Evolutionary conservation across 2,329 filamentous ascomycete genomes (phyloP), one percentile per base, ranked within the genome.

Genomic region (Ophiostoma sp.): DNA sequence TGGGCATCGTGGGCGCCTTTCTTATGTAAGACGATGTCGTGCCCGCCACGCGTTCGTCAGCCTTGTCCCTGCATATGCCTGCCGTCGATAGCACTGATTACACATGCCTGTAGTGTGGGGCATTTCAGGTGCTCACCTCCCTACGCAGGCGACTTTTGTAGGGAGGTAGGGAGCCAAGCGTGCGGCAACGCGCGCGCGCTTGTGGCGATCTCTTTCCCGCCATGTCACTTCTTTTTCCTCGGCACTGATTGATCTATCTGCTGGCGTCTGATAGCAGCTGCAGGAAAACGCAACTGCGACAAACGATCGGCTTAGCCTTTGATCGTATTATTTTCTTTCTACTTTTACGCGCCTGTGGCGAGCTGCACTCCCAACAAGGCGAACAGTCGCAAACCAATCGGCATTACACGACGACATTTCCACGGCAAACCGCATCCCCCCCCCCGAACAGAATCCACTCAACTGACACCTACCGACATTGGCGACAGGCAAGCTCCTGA

Each of bases 121-220:
- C 55, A 18, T 60, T 38, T 55, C 49, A 55, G 49, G 49, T 18
- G 49, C 49, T 14, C 27, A 40, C 55, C 27, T 18, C 55, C 55
- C 55, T 60, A 60, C 55, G 38, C 55, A 18, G 55, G 55, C 55
- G 55, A 27, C 55, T 18, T 18, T 12, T 38, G 12, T 27, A 60
- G 27, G 27, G 27, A 27, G 27, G 27, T 27, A 27, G 27, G 27
- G 27, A 27, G 8, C 18, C 49, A 18, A 55, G 18, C 49, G 47
- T 14, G 47, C 49, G 55, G 55, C 27, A 58, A 58, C 27, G 52
- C 52, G 49, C 36, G 58, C 38, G 60, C 60, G 60, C 60, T 63
- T 63, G 60, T 63, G 60, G 60, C 60, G 60, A 63, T 55, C 60
- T 42, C 36, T 63, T 66, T 62, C 27, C 27, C 27, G 27, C 27